A percentile compares a stretch with the other conserved stretches of the same genome.
phyloP scores from a whole-genome alignment of 2,329 filamentous ascomycete species.

The Pseudocercospora cruenta region DNA sequence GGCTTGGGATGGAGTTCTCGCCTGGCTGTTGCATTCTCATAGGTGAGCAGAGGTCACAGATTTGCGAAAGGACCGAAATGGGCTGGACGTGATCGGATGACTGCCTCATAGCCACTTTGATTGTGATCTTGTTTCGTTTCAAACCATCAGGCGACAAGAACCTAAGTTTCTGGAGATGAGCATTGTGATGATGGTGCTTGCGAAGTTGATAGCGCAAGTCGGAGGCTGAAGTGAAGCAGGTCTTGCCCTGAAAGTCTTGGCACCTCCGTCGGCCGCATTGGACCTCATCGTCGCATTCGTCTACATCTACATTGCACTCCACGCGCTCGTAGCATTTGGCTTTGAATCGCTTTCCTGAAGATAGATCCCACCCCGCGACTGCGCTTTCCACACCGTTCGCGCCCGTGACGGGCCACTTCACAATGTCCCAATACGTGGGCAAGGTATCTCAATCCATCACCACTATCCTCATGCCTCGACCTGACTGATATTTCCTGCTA shows the following conservation, averaged over 20 bases:
- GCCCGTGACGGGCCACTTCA: constrained; percentile 23
- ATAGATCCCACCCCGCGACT: background rate
- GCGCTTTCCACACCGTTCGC: background rate
- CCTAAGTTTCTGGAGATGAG: background rate
- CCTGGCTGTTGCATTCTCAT: background rate
- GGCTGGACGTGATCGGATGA: too few species aligned
- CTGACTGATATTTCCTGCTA: constrained; percentile 43
- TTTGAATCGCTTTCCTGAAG: background rate
- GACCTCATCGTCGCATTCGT: background rate
- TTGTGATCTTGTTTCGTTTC: background rate
- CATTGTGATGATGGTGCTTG: background rate
- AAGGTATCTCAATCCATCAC: constrained; percentile 56
- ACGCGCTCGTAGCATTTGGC: background rate
- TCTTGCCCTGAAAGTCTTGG: constrained; percentile 9
- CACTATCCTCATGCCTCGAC: background rate
- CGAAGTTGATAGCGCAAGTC: background rate
- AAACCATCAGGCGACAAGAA: background rate
- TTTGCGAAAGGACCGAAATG: too few species aligned
- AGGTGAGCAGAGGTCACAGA: background rate
- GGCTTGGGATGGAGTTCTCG: background rate
- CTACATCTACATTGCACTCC: background rate
- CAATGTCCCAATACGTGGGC: constrained; percentile 80
- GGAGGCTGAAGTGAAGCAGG: background rate
- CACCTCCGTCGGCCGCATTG: background rate
- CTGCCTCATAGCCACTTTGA: too few species aligned